Conservation (phyloP, 306 rosid species). For the Pterocarpus santalinus region DNA sequence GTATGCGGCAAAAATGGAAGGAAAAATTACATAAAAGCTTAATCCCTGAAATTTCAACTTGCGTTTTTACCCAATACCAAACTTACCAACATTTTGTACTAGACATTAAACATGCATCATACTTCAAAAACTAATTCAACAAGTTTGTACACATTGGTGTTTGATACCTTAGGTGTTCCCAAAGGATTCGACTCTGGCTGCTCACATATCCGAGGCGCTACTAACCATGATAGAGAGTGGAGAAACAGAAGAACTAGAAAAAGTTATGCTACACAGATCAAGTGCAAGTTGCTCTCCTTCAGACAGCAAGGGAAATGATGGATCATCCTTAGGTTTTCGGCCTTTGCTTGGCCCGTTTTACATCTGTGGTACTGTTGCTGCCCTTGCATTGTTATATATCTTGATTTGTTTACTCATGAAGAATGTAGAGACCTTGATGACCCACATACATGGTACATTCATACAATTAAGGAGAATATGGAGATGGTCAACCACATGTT, state of each 20-base stretch:
- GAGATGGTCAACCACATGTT: slow-evolving; percentile 34
- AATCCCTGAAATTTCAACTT: not conserved
- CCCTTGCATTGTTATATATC: slow-evolving; percentile 24
- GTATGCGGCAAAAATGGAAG: too few relatives aligned
- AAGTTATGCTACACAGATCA: slow-evolving; percentile 16
- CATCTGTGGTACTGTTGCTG: slow-evolving; percentile 25
- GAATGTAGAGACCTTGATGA: slow-evolving; percentile 35
- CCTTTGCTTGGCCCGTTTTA: slow-evolving; percentile 44
- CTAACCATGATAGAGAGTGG: slow-evolving; percentile 40
- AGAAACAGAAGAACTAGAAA: slow-evolving; percentile 43
- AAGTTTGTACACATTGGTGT: slow-evolving; percentile 2
- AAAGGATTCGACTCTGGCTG: slow-evolving; percentile 37
- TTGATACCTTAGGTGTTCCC: slow-evolving; percentile 29
- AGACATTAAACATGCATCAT: not conserved
- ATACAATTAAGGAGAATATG: slow-evolving; percentile 27
- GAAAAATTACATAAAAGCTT: too few relatives aligned
- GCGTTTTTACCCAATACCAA: slow-evolving; percentile 28
- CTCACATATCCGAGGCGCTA: slow-evolving; percentile 44
- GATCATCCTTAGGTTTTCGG: slow-evolving; percentile 9
- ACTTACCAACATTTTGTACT: not conserved
- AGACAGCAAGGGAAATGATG: not conserved
- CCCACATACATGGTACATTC: not conserved
- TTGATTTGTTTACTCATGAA: slow-evolving; percentile 15
- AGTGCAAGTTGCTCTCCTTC: not conserved
- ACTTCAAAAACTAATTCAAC: not conserved